Conservation (phyloP, 768 basidiomycete species). For the Lactifluus subvellereus region DNA sequence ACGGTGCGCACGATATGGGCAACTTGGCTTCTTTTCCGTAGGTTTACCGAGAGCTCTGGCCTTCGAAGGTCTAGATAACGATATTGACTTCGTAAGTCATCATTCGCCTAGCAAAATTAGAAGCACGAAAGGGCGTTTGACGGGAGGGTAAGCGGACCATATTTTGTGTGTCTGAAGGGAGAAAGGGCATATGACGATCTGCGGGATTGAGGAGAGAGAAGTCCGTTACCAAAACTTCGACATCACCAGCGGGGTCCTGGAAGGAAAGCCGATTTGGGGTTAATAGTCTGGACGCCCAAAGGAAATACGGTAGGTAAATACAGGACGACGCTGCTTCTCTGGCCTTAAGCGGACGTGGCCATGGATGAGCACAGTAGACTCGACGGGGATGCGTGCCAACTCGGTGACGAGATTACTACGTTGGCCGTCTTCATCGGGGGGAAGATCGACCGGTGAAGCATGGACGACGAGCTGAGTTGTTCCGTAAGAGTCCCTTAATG, state of each 20-base stretch:
- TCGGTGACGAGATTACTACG: constrained; percentile 31
- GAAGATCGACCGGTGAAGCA: constrained; percentile 20
- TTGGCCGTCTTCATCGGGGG: constrained; percentile 19
- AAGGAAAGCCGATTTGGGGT: constrained; percentile 5
- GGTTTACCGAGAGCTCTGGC: constrained; percentile 62
- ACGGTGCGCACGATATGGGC: constrained; percentile 68
- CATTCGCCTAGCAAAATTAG: constrained; percentile 55
- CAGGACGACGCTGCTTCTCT: constrained; percentile 52
- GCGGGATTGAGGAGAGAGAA: constrained; percentile 81
- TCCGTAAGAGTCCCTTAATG: constrained; percentile 73
- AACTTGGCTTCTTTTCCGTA: constrained; percentile 78
- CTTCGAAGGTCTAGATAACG: constrained; percentile 89
- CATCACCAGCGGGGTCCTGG: constrained; percentile 61
- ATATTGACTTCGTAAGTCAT: constrained; percentile 78
- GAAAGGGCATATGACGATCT: constrained; percentile 65
- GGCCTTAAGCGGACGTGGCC: constrained; percentile 69
- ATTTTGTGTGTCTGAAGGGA: constrained; percentile 69
- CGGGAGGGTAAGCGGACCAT: constrained; percentile 46
- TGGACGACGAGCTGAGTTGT: constrained; percentile 73
- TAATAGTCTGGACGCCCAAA: constrained; percentile 3
- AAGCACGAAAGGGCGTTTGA: constrained; percentile 6
- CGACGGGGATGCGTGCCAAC: constrained; percentile 62
- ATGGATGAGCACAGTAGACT: constrained; percentile 71
- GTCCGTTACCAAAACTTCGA: constrained; percentile 71
- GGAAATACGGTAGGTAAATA: constrained; percentile 27